Evolutionary conservation across 1,284 basidiomycete genomes (phyloP).

Genomic region (Heterobasidion irregulare): DNA sequence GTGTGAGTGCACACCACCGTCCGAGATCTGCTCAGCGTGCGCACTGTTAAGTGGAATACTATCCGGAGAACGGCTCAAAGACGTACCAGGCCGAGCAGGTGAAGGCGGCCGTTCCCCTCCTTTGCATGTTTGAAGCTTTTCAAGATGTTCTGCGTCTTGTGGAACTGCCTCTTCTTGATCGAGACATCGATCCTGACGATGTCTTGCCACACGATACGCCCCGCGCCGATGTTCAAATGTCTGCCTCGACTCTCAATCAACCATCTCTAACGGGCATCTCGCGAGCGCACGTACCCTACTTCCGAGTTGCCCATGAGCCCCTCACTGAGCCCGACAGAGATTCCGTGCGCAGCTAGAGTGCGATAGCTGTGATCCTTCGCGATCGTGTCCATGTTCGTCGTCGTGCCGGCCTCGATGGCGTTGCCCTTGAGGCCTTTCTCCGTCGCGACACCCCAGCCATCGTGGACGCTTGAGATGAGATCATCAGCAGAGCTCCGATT

Average conservation of each 20-base stretch:
- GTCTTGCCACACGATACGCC: constrained; percentile 91
- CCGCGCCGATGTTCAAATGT: constrained; percentile 88
- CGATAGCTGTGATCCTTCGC: constrained; percentile 69
- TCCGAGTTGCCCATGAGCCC: constrained; percentile 95
- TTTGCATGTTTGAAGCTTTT: constrained; percentile 72
- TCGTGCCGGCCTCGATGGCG: constrained; percentile 76
- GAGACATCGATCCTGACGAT: constrained; percentile 88
- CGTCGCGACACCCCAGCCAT: constrained; percentile 83
- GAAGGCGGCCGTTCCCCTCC: constrained; percentile 71
- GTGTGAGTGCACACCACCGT: constrained; percentile 93
- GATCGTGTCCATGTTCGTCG: constrained; percentile 84
- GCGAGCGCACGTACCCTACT: constrained; percentile 61
- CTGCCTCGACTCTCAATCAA: constrained; percentile 28
- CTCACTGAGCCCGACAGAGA: constrained; percentile 82
- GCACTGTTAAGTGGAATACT: neutral
- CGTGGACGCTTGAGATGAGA: constrained; percentile 64
- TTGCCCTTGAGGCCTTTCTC: constrained; percentile 71
- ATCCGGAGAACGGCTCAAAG: constrained; percentile 2
- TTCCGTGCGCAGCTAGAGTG: constrained; percentile 74
- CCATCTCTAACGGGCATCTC: constrained; percentile 1
- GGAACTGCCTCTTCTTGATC: constrained; percentile 83
- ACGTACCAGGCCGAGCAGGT: constrained; percentile 76
- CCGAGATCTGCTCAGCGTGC: constrained; percentile 52
- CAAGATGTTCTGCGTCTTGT: constrained; percentile 69
- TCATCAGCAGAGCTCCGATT: neutral